Evolutionary conservation across 257 asterid genomes (phyloP).

Genomic region (Nicotiana sylvestris): DNA sequence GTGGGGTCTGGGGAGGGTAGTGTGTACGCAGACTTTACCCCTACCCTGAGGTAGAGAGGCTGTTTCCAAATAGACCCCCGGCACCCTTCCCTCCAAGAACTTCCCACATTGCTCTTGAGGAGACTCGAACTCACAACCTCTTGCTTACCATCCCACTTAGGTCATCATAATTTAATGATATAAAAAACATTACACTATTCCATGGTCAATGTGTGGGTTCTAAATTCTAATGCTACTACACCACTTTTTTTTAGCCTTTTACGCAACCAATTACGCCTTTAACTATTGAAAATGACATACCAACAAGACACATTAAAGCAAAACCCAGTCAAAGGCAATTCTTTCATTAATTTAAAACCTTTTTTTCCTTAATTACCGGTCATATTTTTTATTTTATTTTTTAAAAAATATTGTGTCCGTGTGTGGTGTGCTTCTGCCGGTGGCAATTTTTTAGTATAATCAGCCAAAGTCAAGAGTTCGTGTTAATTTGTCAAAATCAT

Average conservation of each 20-base stretch:
- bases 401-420: not conserved
- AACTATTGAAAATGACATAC: not conserved
- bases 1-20: too few species aligned
- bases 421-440: not conserved
- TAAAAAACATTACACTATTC: too few species aligned
- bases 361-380: not conserved
- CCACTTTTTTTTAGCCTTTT: not conserved
- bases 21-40: too few species aligned
- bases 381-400: not conserved
- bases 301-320: slow-evolving; percentile 1
- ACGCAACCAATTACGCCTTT: slow-evolving; percentile 7
- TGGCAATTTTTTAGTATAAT: not conserved
- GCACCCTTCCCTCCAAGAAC: too few species aligned
- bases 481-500: not conserved
- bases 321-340: not conserved
- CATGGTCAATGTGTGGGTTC: not conserved
- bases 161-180: too few species aligned
- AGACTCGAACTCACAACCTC: too few species aligned
- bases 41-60: too few species aligned
- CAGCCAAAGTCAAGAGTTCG: not conserved
- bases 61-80: too few species aligned
- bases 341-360: not conserved
- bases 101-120: too few species aligned
- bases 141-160: too few species aligned
- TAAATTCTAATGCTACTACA: not conserved